phyloP scores from a whole-genome alignment of 345 rosid species.

The Rubroshorea leprosula region DNA sequence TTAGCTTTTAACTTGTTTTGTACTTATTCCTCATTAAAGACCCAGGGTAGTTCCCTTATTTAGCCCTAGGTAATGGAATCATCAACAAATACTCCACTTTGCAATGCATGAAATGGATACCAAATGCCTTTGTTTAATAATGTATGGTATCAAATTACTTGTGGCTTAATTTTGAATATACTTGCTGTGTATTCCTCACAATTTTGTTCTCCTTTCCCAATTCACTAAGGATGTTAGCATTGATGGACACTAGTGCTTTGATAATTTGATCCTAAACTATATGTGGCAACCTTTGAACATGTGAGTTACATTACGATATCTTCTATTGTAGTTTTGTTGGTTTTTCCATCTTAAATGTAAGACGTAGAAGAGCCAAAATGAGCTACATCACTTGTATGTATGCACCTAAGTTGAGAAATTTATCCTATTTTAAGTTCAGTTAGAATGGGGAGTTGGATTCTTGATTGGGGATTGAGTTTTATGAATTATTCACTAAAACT shows the following conservation, averaged over 20 bases:
- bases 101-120: slow-evolving; percentile 28
- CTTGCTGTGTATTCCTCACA: slow-evolving; percentile 6
- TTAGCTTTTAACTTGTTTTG: slow-evolving; percentile 5
- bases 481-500: too few species aligned
- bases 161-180: background rate
- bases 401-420: background rate
- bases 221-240: slow-evolving; percentile 35
- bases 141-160: slow-evolving; percentile 29
- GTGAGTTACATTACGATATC: slow-evolving; percentile 38
- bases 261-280: slow-evolving; percentile 69
- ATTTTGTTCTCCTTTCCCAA: slow-evolving; percentile 25
- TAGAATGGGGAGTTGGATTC: too few species aligned
- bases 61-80: slow-evolving; percentile 37
- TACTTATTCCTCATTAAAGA: slow-evolving; percentile 16
- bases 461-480: too few species aligned
- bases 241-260: slow-evolving; percentile 62
- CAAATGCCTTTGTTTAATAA: slow-evolving; percentile 38
- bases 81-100: slow-evolving; percentile 30
- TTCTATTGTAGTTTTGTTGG: background rate
- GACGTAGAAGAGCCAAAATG: background rate
- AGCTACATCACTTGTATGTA: background rate
- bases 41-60: slow-evolving; percentile 29
- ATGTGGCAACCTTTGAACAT: slow-evolving; percentile 64
- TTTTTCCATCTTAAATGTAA: background rate
- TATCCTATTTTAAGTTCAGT: background rate